phyloP scores from a whole-genome alignment of 2,329 filamentous ascomycete species.

The Fusarium sp. region DNA sequence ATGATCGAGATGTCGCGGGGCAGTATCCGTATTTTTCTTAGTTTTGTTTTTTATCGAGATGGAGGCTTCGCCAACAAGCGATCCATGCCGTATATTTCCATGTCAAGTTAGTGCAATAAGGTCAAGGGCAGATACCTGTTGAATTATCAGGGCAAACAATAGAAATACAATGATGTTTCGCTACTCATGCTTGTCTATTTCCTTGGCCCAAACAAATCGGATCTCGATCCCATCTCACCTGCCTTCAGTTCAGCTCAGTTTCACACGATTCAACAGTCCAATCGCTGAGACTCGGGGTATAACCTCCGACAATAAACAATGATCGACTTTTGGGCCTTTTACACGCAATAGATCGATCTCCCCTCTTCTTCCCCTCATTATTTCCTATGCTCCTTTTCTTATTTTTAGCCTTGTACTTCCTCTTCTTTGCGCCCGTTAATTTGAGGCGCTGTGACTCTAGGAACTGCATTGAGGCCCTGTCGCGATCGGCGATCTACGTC shows the following conservation, averaged over 20 bases:
- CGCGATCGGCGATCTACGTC: slow-evolving; percentile 27
- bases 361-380: slow-evolving; percentile 12
- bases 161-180: not conserved
- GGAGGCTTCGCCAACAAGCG: not conserved
- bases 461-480: slow-evolving; percentile 27
- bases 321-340: slow-evolving; percentile 14
- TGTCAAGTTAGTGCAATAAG: not conserved
- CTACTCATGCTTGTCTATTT: slow-evolving; percentile 2
- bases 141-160: not conserved
- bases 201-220: slow-evolving; percentile 16
- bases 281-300: slow-evolving; percentile 24
- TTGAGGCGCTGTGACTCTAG: slow-evolving; percentile 13
- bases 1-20: slow-evolving; percentile 12
- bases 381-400: not conserved
- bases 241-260: slow-evolving; percentile 9
- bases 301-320: slow-evolving; percentile 23
- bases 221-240: slow-evolving; percentile 32
- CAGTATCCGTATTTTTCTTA: not conserved
- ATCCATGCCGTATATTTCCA: not conserved
- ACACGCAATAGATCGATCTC: slow-evolving; percentile 5
- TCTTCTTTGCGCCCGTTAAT: slow-evolving; percentile 15
- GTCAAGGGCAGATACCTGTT: not conserved
- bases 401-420: not conserved
- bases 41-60: not conserved
- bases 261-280: slow-evolving; percentile 16